These are phyloP conservation scores for Plantago coronopus DNA, from an alignment of 305 asterid genomes.

Conservation along the genomic window DNA sequence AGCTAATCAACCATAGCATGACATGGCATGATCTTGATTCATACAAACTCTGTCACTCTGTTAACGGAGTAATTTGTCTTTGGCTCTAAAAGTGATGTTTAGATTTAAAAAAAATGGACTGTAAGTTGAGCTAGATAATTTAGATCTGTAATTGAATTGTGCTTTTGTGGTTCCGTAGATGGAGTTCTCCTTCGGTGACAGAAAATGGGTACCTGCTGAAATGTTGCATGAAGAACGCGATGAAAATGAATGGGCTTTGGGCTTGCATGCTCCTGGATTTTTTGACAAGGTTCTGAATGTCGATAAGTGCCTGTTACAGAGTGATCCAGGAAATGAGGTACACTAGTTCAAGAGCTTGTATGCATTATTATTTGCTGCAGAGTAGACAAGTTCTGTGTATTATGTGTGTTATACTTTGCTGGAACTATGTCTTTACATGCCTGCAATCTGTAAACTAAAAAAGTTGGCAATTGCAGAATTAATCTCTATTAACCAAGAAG, in stretches of 20 bases:
- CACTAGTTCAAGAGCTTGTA: constrained; percentile 18
- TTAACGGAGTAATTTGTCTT: constrained; percentile 7
- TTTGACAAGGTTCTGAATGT: constrained; percentile 88
- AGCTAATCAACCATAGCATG: not conserved
- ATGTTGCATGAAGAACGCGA: constrained; percentile 42
- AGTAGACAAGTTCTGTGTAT: not conserved
- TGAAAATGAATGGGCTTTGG: constrained; percentile 63
- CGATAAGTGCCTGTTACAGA: constrained; percentile 73
- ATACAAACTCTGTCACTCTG: constrained; percentile 5
- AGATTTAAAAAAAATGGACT: constrained; percentile 7
- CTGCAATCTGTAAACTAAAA: not conserved
- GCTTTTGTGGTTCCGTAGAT: constrained; percentile 53
- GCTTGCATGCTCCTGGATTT: constrained; percentile 95
- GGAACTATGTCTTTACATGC: not conserved
- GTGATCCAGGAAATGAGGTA: constrained; percentile 84
- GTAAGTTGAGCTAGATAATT: not conserved
- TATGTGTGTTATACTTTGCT: not conserved
- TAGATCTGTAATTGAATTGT: constrained; percentile 8
- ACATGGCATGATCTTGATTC: constrained; percentile 6
- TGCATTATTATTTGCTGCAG: not conserved
- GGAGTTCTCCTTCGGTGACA: constrained; percentile 93
- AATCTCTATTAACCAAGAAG: not conserved
- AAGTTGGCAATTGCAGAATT: not conserved
- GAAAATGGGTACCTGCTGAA: constrained; percentile 79
- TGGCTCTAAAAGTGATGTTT: constrained; percentile 13